Percentiles rank a stretch among this genome's conserved stretches.
Evolutionary conservation across 768 basidiomycete species (phyloP).

Genomic region (Lentinus tigrinus): DNA sequence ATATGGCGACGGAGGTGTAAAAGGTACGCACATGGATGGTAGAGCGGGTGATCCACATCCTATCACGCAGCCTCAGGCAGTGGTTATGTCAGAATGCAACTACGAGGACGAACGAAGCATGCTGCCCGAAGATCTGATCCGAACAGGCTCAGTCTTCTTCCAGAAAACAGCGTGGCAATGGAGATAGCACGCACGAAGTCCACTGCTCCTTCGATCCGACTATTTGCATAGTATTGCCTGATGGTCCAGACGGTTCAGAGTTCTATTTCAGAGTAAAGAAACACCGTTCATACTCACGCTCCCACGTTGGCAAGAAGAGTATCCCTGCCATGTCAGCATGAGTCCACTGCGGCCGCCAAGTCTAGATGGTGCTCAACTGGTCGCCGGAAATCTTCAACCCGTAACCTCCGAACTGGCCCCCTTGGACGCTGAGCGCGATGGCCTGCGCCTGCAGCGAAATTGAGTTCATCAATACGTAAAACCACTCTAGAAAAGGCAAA

Average conservation of each 20-base stretch:
- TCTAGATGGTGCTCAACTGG: conserved; percentile 1
- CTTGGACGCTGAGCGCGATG: conserved; percentile 23
- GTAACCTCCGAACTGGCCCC: conserved; percentile 18
- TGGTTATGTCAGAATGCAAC: not conserved
- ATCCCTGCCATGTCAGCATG: conserved; percentile 10
- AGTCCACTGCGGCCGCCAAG: not conserved
- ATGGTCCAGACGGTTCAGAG: too few species aligned
- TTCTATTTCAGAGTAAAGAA: not conserved
- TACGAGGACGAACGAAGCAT: conserved; percentile 15
- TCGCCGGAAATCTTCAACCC: conserved; percentile 22
- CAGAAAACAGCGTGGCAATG: too few species aligned
- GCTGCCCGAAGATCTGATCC: conserved; percentile 22
- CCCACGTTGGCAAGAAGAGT: conserved; percentile 10
- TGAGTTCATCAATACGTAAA: not conserved
- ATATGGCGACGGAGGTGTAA: not conserved
- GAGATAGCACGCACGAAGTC: conserved; percentile 17
- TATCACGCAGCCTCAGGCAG: not conserved
- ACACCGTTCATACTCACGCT: not conserved
- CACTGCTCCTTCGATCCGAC: conserved; percentile 25
- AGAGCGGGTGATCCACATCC: conserved; percentile 23
- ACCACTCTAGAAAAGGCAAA: not conserved
- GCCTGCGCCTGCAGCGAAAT: conserved; percentile 15
- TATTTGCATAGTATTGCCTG: conserved; percentile 23
- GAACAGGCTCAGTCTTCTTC: not conserved
- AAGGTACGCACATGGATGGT: conserved; percentile 19